Conservation (phyloP, 2,329 filamentous ascomycete species). For the Ilyonectria mors-panacis region DNA sequence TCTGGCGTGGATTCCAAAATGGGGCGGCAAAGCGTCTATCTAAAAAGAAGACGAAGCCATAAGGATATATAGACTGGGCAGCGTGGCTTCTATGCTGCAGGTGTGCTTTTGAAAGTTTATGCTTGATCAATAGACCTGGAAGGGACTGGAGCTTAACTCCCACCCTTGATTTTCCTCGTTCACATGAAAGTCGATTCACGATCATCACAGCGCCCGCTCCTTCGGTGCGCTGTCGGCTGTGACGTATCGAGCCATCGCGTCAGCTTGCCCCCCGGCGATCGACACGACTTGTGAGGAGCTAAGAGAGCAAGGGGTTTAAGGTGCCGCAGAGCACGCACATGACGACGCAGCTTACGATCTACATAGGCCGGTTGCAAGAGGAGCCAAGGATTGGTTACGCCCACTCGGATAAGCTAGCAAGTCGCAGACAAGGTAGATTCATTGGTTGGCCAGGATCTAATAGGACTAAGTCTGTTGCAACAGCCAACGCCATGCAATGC, state of each 20-base stretch:
- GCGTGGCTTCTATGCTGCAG: conserved; percentile 24
- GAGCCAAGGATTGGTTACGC: background rate
- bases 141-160: conserved; percentile 7
- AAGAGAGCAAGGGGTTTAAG: background rate
- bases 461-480: conserved; percentile 1
- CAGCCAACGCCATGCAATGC: conserved; percentile 41
- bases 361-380: background rate
- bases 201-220: background rate
- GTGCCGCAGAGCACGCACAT: background rate
- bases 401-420: background rate
- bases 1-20: conserved; percentile 30
- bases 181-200: background rate
- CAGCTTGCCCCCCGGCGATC: background rate
- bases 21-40: conserved; percentile 37
- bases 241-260: background rate
- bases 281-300: background rate
- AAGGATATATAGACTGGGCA: conserved; percentile 41
- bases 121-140: conserved; percentile 36
- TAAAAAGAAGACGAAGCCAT: conserved; percentile 40
- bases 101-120: conserved; percentile 18
- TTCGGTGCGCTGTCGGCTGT: background rate
- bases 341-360: background rate
- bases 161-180: background rate
- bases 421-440: conserved; percentile 6
- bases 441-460: conserved; percentile 9